Conservation (phyloP, 176 grass and related monocot species). For the Poa pratensis region DNA sequence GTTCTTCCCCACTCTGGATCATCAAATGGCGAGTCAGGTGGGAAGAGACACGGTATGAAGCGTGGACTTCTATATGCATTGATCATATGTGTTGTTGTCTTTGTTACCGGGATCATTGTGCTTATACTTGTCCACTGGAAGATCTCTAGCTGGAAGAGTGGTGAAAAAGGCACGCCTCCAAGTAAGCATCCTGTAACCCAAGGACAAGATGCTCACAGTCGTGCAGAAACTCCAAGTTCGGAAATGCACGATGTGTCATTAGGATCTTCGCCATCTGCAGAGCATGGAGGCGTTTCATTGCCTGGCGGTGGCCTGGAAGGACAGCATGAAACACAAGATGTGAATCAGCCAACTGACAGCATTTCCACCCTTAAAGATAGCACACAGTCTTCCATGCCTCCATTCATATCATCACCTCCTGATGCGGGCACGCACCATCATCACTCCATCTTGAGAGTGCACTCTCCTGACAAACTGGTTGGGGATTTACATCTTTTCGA, state of each 20-base stretch:
- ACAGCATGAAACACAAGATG: constrained; percentile 39
- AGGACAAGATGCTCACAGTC: constrained; percentile 46
- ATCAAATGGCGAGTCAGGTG: constrained; percentile 39
- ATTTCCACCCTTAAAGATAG: constrained; percentile 39
- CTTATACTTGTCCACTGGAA: constrained; percentile 74
- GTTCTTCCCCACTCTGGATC: constrained; percentile 59
- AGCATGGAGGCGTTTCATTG: constrained; percentile 35
- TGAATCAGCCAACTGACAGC: constrained; percentile 44
- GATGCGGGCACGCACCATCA: constrained; percentile 31
- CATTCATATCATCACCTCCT: constrained; percentile 49
- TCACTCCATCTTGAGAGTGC: constrained; percentile 63
- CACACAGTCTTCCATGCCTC: constrained; percentile 39
- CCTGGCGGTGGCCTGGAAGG: constrained; percentile 39
- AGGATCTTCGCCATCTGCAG: constrained; percentile 44
- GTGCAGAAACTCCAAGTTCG: constrained; percentile 44
- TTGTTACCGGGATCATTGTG: constrained; percentile 72
- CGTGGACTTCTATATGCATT: constrained; percentile 63
- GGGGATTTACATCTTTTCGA: constrained; percentile 89
- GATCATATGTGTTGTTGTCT: constrained; percentile 61
- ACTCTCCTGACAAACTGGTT: constrained; percentile 84
- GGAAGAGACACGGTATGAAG: constrained; percentile 58
- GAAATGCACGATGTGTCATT: constrained; percentile 46
- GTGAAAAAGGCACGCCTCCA: constrained; percentile 45
- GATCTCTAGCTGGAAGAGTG: constrained; percentile 56
- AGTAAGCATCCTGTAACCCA: constrained; percentile 38